phyloP scores from a whole-genome alignment of 2,329 filamentous ascomycete species.

The Dactylonectria macrodidyma region DNA sequence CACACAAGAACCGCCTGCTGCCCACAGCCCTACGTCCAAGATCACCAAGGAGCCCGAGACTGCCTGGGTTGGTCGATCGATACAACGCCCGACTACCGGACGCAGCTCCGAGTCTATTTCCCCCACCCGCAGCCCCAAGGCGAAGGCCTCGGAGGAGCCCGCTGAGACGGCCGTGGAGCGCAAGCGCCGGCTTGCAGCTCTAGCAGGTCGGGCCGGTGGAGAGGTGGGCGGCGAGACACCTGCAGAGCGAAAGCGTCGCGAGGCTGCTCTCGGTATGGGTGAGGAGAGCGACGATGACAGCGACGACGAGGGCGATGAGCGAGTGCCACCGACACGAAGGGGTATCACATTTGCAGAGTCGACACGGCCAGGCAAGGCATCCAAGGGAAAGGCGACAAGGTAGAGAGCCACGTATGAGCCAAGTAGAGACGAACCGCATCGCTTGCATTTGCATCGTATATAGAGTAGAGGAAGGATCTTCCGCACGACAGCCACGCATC shows the following conservation, averaged over 20 bases:
- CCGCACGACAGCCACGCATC: slow-evolving; percentile 23
- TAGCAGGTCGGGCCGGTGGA: slow-evolving; percentile 60
- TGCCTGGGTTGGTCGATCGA: slow-evolving; percentile 16
- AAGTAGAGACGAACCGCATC: background rate
- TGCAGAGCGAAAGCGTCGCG: slow-evolving; percentile 80
- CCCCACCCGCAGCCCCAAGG: slow-evolving; percentile 31
- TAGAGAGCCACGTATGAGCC: background rate
- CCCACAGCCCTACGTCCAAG: slow-evolving; percentile 36
- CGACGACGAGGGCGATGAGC: slow-evolving; percentile 69
- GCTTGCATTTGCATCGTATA: slow-evolving; percentile 40
- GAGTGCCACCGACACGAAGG: slow-evolving; percentile 66
- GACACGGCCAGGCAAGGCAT: slow-evolving; percentile 40
- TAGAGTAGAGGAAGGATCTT: slow-evolving; percentile 34
- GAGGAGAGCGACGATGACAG: slow-evolving; percentile 66
- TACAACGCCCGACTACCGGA: slow-evolving; percentile 12
- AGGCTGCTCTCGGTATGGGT: slow-evolving; percentile 79
- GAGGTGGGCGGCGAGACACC: slow-evolving; percentile 74
- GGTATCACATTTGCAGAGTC: slow-evolving; percentile 75
- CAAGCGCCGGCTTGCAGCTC: slow-evolving; percentile 72
- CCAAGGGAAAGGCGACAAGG: slow-evolving; percentile 24
- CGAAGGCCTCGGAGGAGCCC: slow-evolving; percentile 41
- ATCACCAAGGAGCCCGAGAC: slow-evolving; percentile 41
- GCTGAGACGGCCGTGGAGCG: slow-evolving; percentile 81
- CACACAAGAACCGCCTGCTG: slow-evolving; percentile 54
- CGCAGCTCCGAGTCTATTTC: slow-evolving; percentile 39